Base-by-base conservation (phyloP, 2,329 filamentous ascomycete species). In the Aspergillus candidus region DNA sequence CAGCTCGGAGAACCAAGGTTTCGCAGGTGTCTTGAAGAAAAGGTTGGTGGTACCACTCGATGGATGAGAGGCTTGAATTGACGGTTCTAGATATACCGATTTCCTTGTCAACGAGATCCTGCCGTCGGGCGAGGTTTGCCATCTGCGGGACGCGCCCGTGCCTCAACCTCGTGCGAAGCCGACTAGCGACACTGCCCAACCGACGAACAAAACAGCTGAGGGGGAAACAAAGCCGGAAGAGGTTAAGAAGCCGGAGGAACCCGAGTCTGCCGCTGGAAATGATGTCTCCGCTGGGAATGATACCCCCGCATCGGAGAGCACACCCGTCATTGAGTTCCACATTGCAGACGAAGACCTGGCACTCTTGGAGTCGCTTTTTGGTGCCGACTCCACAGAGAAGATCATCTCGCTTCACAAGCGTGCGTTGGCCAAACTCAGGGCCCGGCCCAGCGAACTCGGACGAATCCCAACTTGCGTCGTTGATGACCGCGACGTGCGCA, bases 51-150 rank as follows among this genome's bases (percentile, higher is more conserved):
- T 3, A 4, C 14, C 10, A 4, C 27, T 34, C 8, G 14, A 2
- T 7, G 4, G 2, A 4, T 13, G 4, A 5, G 30, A 27, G 31
- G 17, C 13, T 12, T 11, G 14, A 31, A 30, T 31, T 46, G 18
- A 36, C 29, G 7, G 18, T 41, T 51, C 14, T 44, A 80, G 88
- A 53, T 96, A 90, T 66, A 91, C 89, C 4, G 90, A 96, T 64
- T 96, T 96, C 58, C 74, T 93, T 55, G 90, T 96, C 56, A 90
- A 94, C 60, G 90, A 96, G 66, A 91, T 96, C 50, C 72, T 78
- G 14, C 81, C 83, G 27, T 79, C 84, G 58, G 89, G 89, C 12
- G 69, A 81, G 42, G 86, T 94, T 11, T 65, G 93, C 41, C 88
- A 91, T 64, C 72, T 96, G 38, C 73, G 67, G 45, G 76, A 73